Evolutionary conservation across 108 stramenopile species (phyloP), one percentile per base, ranked within the genome.

Genomic region (Pseudonitzschia multistriata): DNA sequence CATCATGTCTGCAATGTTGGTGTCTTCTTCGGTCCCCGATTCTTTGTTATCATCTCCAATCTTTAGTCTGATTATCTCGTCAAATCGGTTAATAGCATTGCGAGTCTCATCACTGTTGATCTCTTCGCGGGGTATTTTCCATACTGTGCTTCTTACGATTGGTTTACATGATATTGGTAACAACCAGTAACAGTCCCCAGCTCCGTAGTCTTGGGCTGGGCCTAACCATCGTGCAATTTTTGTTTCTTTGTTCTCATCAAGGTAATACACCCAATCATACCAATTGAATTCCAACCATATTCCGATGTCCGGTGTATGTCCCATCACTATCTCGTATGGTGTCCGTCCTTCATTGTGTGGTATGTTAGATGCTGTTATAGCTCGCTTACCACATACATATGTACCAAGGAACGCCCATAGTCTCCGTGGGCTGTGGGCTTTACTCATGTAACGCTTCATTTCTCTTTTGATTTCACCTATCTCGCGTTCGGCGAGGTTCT

Each of bases 191-290:
- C 50, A 52, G 50, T 21, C 24, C 50, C 50, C 21, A 52, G 21
- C 7, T 17, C 15, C 7, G 25, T 52, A 52, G 63, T 22, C 37
- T 37, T 5, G 37, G 5, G 37, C 37, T 19, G 37, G 63, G 14
- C 63, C 63, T 22, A 64, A 27, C 63, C 63, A 64, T 14, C 63
- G 6, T 24, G 37, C 63, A 8, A 64, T 4, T 64, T 22, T 5
- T 25, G 19, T n/a, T 25, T 64, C 39, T 5, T 42, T 27, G 21
- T 64, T 36, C 13, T 37, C 35, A 30, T 56, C 66, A 7, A 40
- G 29, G 36, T 74, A 74, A 13, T 33, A 67, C 3, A 53, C 24
- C 37, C 34, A 61, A 5, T 74, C 53, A 63, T 74, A 74, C 68
- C 68, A 75, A 0, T 24, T 60, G 27, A 75, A 75, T 31, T 37